Base-by-base conservation (phyloP, 2,329 filamentous ascomycete genomes). In the Colletotrichum musicola region DNA sequence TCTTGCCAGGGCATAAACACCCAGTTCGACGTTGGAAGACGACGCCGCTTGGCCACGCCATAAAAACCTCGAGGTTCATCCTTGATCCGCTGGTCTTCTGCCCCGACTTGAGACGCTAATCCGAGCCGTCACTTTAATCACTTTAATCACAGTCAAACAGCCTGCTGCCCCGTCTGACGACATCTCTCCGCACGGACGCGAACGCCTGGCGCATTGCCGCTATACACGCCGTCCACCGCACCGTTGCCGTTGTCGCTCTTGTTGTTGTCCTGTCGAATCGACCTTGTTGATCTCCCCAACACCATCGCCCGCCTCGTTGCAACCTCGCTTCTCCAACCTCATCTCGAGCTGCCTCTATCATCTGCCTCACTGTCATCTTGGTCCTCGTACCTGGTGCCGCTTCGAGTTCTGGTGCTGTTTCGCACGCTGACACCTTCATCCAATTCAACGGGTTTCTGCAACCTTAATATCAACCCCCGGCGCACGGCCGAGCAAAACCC, bases 1-100 rank as follows among this genome's bases (percentile, higher is more conserved):
- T 12, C 46, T 30, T 18, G 18, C 30, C 53, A 58, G 35, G 42
- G 46, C 40, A 64, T 25, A 42, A 35, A 42, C 16, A 38, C 1
- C n/a, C 20, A 44, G 30, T 51, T 38, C 7, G 22, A 16, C 22
- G 16, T 47, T 42, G 20, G 18, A 49, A 6, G 46, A 20, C 18
- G n/a, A 14, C 53, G n/a, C 30, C 30, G 30, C 30, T 35, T 35
- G 30, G 20, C 53, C 51, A 22, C 53, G n/a, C n/a, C 49, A 35
- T 49, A 64, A 38, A 59, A 64, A 44, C 30, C 54, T 64, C 55
- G 62, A 60, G 65, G 65, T 56, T 56, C 55, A 68, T 68, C 65
- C 65, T 68, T 68, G 65, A 35, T 51, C 25, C n/a, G 2, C 18
- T 60, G 55, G 55, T 68, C 65, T 35, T 16, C 55, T 68, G 62